These are phyloP conservation scores for Blastobotrys capitulatus DNA, from an alignment of 1,139 yeast genomes.

Conservation along the genomic window DNA sequence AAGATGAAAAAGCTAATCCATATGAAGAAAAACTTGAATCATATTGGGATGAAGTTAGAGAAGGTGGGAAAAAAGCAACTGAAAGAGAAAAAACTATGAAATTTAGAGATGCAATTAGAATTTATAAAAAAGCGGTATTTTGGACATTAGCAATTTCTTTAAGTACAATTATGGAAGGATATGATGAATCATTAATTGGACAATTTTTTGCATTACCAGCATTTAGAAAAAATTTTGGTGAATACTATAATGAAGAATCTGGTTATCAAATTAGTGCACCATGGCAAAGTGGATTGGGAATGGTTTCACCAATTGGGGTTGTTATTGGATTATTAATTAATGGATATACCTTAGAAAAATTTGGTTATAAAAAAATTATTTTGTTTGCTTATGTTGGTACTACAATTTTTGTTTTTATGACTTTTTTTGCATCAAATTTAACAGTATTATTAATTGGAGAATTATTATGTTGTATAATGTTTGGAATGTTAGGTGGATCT, in stretches of 20 bases:
- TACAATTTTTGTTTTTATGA: constrained; percentile 37
- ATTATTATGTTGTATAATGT: constrained; percentile 40
- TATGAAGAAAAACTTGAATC: not conserved
- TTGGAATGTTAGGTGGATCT: constrained; percentile 43
- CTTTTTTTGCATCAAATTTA: constrained; percentile 40
- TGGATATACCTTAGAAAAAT: constrained; percentile 34
- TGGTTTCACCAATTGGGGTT: constrained; percentile 36
- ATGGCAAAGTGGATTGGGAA: constrained; percentile 43
- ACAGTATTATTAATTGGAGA: constrained; percentile 39
- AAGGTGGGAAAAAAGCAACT: constrained; percentile 3
- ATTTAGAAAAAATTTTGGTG: constrained; percentile 34
- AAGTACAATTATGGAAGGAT: constrained; percentile 11
- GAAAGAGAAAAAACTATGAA: constrained; percentile 40
- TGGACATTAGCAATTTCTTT: constrained; percentile 42
- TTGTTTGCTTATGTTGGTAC: constrained; percentile 25
- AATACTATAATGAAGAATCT: constrained; percentile 17
- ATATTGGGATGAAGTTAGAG: constrained; percentile 3
- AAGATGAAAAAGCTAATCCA: not conserved
- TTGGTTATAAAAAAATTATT: constrained; percentile 45
- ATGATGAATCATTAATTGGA: constrained; percentile 26
- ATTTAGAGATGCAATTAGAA: constrained; percentile 38
- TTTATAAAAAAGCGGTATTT: constrained; percentile 37
- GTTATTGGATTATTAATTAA: constrained; percentile 17
- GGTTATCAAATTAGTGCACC: constrained; percentile 35
- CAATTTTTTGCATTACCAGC: constrained; percentile 39